phyloP scores from a whole-genome alignment of 1,284 basidiomycete genomes.

The Ganoderma leucocontextum region DNA sequence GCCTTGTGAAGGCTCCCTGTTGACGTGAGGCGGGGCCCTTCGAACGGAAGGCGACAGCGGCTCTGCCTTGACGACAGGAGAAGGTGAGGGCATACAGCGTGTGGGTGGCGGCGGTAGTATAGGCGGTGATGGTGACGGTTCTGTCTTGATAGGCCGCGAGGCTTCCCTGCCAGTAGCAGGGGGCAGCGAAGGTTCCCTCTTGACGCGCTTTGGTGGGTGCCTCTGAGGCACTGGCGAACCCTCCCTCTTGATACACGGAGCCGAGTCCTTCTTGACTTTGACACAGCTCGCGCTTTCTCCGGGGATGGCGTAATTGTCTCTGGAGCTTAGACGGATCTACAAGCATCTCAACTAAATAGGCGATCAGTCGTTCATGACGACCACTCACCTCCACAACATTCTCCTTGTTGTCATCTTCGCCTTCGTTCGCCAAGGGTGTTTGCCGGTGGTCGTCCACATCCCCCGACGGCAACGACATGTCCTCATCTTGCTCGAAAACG shows the following conservation, averaged over 20 bases:
- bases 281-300: neutral
- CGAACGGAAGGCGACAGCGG: neutral
- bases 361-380: too few relatives aligned
- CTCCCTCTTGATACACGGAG: slow-evolving; percentile 1
- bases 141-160: neutral
- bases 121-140: neutral
- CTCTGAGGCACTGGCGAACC: neutral
- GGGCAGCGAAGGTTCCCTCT: neutral
- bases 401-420: slow-evolving; percentile 16
- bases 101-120: neutral
- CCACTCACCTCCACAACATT: slow-evolving; percentile 13
- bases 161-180: neutral
- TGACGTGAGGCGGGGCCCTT: neutral
- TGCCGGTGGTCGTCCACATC: neutral
- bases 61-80: neutral
- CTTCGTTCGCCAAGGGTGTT: neutral
- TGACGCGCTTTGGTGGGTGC: neutral
- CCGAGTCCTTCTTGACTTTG: slow-evolving; percentile 9
- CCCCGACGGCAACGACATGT: neutral
- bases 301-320: slow-evolving; percentile 15
- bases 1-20: neutral
- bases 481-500: slow-evolving; percentile 6
- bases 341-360: neutral
- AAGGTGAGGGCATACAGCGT: neutral
- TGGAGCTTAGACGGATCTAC: slow-evolving; percentile 19